Evolutionary conservation across 768 basidiomycete genomes (phyloP), one percentile per base, ranked within the genome.

Genomic region (Lentinula boryana): DNA sequence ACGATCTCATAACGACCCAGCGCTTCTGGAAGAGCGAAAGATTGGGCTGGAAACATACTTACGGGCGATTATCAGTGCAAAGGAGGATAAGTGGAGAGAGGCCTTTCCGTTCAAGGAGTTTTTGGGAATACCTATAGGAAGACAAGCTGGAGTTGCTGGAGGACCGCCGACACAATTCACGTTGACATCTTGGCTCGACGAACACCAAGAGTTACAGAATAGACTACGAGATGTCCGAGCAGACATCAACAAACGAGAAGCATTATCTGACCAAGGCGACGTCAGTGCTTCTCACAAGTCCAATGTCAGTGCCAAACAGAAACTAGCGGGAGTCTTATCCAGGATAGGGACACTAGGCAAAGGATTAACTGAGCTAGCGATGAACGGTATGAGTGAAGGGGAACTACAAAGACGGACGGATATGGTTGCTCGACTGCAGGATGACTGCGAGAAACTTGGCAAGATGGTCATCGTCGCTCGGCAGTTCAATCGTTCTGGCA

Each of bases 321-420:
- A 88, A 73, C 84, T 95, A 38, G 90, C 91, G 23, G 84, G 85
- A 53, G 76, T 88, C 60, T 79, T 93, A n/a, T 76, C 83, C 35
- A 81, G 93, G n/a, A 80, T 95, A 21, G 85, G 86, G 4, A 78
- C 71, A 2, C 79, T 98, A 13, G 89, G 85, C 18, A 78, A 79
- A 65, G 93, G 87, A 9, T 74, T 95, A 66, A 78, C 82, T 66
- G 80, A 76, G 43, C 78, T 92, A 40, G 89, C 78, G 7, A 71
- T 84, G 71, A 76, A 77, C 44, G 93, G 91, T 40, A 83, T 98
- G 81, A 88, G 84, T 64, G 86, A 93, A 71, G 96, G 96, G n/a
- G 96, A 98, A 78, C 77, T 93, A 67, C 87, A 89, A 74, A 78
- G 96, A 60, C 80, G 96, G 63, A 88, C 88, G 62, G 95, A 95